Percentiles rank a stretch among this genome's conserved stretches.
Evolutionary conservation across 139 green algal genomes (phyloP).

Genomic region (Nannochloris sp.): DNA sequence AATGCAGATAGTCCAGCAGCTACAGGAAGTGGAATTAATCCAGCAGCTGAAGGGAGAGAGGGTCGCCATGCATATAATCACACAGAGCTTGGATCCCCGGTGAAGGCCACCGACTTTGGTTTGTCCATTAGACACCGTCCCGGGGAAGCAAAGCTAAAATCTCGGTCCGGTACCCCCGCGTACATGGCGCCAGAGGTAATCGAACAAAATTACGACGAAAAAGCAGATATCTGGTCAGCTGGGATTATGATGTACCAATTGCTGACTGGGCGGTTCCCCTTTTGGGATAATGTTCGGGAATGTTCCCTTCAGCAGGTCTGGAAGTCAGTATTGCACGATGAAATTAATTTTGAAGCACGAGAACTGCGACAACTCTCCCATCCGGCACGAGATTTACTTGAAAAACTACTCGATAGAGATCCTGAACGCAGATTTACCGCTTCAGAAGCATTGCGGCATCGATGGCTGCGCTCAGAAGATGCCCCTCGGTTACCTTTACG

Average conservation of each 20-base stretch:
- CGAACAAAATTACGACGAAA: slow-evolving; percentile 71
- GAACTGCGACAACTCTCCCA: slow-evolving; percentile 28
- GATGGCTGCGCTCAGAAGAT: slow-evolving; percentile 20
- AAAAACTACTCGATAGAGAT: slow-evolving; percentile 58
- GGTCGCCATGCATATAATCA: neutral
- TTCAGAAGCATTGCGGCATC: slow-evolving; percentile 18
- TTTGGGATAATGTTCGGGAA: slow-evolving; percentile 79
- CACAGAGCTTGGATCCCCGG: slow-evolving; percentile 35
- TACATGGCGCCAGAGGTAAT: slow-evolving; percentile 82
- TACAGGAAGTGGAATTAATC: neutral
- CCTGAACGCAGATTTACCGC: slow-evolving; percentile 54
- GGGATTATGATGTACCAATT: slow-evolving; percentile 90
- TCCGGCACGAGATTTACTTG: slow-evolving; percentile 35
- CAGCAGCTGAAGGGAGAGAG: neutral
- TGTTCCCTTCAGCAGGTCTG: slow-evolving; percentile 73
- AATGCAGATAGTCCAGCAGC: neutral
- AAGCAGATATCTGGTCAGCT: slow-evolving; percentile 79
- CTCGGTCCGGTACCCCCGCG: slow-evolving; percentile 70
- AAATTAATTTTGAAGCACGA: slow-evolving; percentile 58
- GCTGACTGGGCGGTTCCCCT: slow-evolving; percentile 80
- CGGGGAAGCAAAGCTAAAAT: slow-evolving; percentile 64
- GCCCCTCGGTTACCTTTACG: slow-evolving; percentile 14
- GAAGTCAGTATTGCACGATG: slow-evolving; percentile 64
- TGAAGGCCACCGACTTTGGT: slow-evolving; percentile 86
- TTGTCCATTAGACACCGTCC: slow-evolving; percentile 76